Percentiles rank a stretch among this genome's conserved stretches.
Conservation (phyloP, 2,329 filamentous ascomycete species). For the Penicillium sp. region DNA sequence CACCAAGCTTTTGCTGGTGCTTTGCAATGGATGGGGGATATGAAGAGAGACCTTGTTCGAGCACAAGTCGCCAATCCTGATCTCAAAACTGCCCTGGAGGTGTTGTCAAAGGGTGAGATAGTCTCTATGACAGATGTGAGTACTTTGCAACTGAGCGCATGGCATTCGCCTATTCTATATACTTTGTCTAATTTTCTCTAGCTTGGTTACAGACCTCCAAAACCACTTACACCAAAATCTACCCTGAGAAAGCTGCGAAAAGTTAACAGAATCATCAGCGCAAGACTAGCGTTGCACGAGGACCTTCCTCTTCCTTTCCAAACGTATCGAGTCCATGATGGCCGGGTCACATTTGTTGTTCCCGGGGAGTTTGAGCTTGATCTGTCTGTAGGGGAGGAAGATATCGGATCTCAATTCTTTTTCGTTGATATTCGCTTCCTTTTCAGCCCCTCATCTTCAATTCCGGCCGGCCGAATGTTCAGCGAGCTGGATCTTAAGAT, state of each 20-base stretch:
- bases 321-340: slow-evolving; percentile 78
- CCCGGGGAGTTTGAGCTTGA: slow-evolving; percentile 89
- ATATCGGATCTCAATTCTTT: slow-evolving; percentile 82
- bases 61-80: slow-evolving; percentile 88
- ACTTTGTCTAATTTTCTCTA: slow-evolving; percentile 39
- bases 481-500: slow-evolving; percentile 70
- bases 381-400: slow-evolving; percentile 85
- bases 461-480: slow-evolving; percentile 67
- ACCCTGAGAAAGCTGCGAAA: slow-evolving; percentile 76
- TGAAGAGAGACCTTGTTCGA: slow-evolving; percentile 73
- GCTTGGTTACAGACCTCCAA: slow-evolving; percentile 77
- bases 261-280: slow-evolving; percentile 80
- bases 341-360: slow-evolving; percentile 88
- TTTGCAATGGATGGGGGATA: slow-evolving; percentile 67
- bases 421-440: slow-evolving; percentile 90
- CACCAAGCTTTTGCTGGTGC: slow-evolving; percentile 64
- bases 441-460: slow-evolving; percentile 72
- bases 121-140: slow-evolving; percentile 79
- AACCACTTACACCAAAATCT: slow-evolving; percentile 71
- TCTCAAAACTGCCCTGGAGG: slow-evolving; percentile 83
- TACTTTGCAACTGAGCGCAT: slow-evolving; percentile 25
- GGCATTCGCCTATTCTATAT: neutral
- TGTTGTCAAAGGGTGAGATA: slow-evolving; percentile 78
- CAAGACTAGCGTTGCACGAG: slow-evolving; percentile 85
- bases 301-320: slow-evolving; percentile 78